These are phyloP conservation scores for Diversispora eburnea DNA, from an alignment of 192 early-diverging fungal species.

Conservation along the genomic window DNA sequence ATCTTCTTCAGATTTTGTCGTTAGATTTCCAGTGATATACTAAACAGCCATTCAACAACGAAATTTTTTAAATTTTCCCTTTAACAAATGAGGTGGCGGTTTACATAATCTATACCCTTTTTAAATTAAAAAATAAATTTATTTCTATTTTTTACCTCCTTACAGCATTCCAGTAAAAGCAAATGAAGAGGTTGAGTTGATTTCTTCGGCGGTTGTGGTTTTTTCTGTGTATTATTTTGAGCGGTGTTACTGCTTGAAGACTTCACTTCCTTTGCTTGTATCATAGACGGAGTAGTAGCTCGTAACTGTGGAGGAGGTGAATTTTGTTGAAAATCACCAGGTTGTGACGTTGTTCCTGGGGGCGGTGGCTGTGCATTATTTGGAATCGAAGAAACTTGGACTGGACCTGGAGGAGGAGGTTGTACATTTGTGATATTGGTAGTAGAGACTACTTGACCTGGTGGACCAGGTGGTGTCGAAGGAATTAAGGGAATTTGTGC, in stretches of 20 bases:
- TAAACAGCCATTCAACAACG: constrained; percentile 26
- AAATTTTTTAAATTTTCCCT: constrained; percentile 1
- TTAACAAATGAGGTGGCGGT: not conserved
- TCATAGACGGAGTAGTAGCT: not conserved
- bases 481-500: no score
- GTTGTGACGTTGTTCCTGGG: not conserved
- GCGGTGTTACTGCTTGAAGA: not conserved
- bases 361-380: not conserved
- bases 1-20: constrained; percentile 45
- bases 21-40: constrained; percentile 42
- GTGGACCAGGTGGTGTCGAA: no score
- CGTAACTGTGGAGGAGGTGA: not conserved
- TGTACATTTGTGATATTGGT: no score
- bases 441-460: no score
- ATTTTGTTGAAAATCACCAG: not conserved
- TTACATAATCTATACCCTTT: not conserved
- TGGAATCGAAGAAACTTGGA: not conserved
- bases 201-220: not conserved
- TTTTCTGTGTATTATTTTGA: not conserved
- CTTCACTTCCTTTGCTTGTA: not conserved
- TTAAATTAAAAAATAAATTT: not conserved
- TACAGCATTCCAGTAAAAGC: not conserved
- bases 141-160: constrained; percentile 1
- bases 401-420: no score
- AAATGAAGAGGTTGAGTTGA: constrained; percentile 12